Conservation (phyloP, 768 basidiomycete genomes). For the Leccinum obscurum region DNA sequence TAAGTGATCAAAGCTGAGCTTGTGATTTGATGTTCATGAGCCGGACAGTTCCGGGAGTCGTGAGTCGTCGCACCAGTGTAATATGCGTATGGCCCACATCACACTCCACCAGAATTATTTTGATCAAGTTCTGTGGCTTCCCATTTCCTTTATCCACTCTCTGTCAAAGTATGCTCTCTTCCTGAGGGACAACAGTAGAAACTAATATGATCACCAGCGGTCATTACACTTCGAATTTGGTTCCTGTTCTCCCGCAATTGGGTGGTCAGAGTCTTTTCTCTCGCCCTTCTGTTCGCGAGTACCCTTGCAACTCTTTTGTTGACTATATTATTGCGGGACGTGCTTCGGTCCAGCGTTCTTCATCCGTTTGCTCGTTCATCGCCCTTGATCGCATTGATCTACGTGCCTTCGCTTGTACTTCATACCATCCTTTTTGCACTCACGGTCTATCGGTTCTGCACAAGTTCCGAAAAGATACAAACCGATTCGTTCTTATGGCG, state of each 20-base stretch:
- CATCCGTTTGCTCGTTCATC: not conserved
- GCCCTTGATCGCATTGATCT: conserved; percentile 6
- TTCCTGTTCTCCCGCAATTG: conserved; percentile 11
- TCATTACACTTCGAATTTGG: conserved; percentile 18
- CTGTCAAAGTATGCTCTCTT: conserved; percentile 11
- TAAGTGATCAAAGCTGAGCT: not conserved
- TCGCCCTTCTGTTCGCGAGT: not conserved
- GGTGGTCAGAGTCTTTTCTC: conserved; percentile 6
- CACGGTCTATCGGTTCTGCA: conserved; percentile 13
- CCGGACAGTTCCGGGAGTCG: conserved; percentile 1
- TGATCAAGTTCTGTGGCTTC: conserved; percentile 7
- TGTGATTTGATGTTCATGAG: not conserved
- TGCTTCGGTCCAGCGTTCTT: not conserved
- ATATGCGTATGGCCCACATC: not conserved
- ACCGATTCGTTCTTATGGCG: conserved; percentile 13
- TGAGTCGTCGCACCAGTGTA: not conserved
- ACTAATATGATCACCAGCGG: conserved; percentile 7
- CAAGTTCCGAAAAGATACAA: conserved; percentile 10
- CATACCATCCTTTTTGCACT: conserved; percentile 17
- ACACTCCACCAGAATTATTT: not conserved
- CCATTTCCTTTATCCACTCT: conserved; percentile 5
- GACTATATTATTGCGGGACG: not conserved
- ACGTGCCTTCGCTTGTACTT: conserved; percentile 17
- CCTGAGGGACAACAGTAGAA: not conserved
- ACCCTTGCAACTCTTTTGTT: not conserved